phyloP scores from a whole-genome alignment of 768 basidiomycete genomes.

The Trichaptum fuscoviolaceum region DNA sequence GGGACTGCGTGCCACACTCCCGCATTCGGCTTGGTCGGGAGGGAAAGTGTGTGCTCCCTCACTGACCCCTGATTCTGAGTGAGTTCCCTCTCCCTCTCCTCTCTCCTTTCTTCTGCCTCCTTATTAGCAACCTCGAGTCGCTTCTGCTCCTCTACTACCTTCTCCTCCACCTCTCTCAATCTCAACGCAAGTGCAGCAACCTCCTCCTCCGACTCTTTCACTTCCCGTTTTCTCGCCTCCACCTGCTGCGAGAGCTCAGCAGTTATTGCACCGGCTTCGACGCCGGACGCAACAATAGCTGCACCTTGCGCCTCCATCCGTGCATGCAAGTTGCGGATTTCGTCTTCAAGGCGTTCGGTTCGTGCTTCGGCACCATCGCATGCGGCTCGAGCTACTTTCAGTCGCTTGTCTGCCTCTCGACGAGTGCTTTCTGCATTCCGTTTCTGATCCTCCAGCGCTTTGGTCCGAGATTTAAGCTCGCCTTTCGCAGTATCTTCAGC shows the following conservation, averaged over 20 bases:
- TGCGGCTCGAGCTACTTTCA: constrained; percentile 60
- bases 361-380: constrained; percentile 58
- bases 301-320: constrained; percentile 52
- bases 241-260: constrained; percentile 38
- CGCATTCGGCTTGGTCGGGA: background rate
- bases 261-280: constrained; percentile 44
- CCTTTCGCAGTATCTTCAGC: constrained; percentile 75
- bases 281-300: constrained; percentile 29
- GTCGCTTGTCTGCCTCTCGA: constrained; percentile 84
- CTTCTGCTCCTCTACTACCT: constrained; percentile 57
- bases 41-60: background rate
- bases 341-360: constrained; percentile 54
- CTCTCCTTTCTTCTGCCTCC: constrained; percentile 45
- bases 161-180: constrained; percentile 70
- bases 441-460: constrained; percentile 80
- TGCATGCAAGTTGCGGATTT: constrained; percentile 52
- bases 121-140: constrained; percentile 54
- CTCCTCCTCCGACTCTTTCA: constrained; percentile 61
- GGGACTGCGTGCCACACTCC: constrained; percentile 1
- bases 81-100: constrained; percentile 24
- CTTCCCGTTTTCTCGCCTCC: constrained; percentile 54
- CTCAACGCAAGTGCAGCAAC: constrained; percentile 56
- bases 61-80: background rate
- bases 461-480: constrained; percentile 80
- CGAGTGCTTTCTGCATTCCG: constrained; percentile 74